These are phyloP conservation scores for Vaccinium corymbosum DNA, from an alignment of 148 eudicot species.

Conservation along the genomic window DNA sequence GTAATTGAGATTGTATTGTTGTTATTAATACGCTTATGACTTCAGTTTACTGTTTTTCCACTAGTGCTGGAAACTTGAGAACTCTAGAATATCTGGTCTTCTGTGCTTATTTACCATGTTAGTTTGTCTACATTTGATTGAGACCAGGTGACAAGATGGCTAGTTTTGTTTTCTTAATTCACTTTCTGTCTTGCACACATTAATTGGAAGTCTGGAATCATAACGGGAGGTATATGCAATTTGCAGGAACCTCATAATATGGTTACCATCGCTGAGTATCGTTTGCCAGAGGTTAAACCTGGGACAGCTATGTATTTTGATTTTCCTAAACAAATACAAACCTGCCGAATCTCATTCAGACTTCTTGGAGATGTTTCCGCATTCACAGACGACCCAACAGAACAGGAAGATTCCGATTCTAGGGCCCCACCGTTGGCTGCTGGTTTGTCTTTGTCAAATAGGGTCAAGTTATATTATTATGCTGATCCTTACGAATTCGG, in stretches of 20 bases:
- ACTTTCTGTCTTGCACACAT: background rate
- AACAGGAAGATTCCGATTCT: constrained; percentile 63
- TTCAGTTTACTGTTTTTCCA: background rate
- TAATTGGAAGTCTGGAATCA: background rate
- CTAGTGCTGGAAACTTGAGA: background rate
- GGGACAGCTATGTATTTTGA: constrained; percentile 89
- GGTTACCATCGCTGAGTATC: constrained; percentile 74
- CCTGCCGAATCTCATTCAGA: constrained; percentile 68
- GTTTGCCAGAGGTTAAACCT: constrained; percentile 80
- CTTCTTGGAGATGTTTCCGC: constrained; percentile 82
- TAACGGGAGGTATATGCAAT: background rate
- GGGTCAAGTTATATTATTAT: constrained; percentile 77
- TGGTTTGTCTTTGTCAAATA: constrained; percentile 74
- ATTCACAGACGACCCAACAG: constrained; percentile 70
- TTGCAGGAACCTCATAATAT: constrained; percentile 70
- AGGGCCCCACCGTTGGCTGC: constrained; percentile 53
- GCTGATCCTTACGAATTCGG: constrained; percentile 92
- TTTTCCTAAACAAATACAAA: constrained; percentile 70
- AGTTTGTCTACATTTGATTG: background rate
- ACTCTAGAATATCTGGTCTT: background rate
- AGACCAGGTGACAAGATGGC: background rate
- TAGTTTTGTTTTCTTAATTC: constrained; percentile 1
- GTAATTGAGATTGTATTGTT: background rate
- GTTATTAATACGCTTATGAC: background rate
- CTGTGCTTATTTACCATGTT: background rate